These are phyloP conservation scores for Setaria viridis DNA, from an alignment of 202 grass and related monocot species.

Conservation along the genomic window DNA sequence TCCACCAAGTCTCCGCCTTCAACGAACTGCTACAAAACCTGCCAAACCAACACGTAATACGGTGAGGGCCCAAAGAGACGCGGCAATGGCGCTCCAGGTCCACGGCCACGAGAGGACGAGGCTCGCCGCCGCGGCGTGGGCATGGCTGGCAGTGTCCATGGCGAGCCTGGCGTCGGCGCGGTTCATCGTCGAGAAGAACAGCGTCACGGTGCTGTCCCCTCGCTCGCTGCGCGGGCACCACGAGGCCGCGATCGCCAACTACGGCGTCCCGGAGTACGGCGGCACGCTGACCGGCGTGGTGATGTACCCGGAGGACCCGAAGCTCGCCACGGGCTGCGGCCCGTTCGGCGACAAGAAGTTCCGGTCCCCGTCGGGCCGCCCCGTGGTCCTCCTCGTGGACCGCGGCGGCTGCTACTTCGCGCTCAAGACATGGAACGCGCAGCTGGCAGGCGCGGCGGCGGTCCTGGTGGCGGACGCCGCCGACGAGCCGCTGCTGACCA, in stretches of 20 bases:
- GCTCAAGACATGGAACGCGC: slow-evolving; percentile 92
- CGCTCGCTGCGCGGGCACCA: slow-evolving; percentile 57
- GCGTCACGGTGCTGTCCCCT: slow-evolving; percentile 71
- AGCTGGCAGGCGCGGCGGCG: slow-evolving; percentile 75
- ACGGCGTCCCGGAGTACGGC: slow-evolving; percentile 93
- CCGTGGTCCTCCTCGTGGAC: slow-evolving; percentile 92
- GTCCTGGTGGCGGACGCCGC: slow-evolving; percentile 76
- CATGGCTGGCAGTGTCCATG: slow-evolving; percentile 36
- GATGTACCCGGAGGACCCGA: slow-evolving; percentile 61
- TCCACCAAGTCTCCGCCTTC: slow-evolving; percentile 43
- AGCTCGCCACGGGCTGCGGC: slow-evolving; percentile 50
- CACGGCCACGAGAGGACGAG: background rate
- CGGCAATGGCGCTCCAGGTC: slow-evolving; percentile 44
- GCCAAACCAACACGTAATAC: background rate
- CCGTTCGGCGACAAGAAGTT: slow-evolving; percentile 47
- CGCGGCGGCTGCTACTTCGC: slow-evolving; percentile 97
- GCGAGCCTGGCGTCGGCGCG: slow-evolving; percentile 51
- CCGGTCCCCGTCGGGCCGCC: slow-evolving; percentile 60
- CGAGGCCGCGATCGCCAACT: slow-evolving; percentile 86
- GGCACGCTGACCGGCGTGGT: slow-evolving; percentile 74
- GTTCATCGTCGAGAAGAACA: slow-evolving; percentile 90
- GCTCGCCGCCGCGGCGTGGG: slow-evolving; percentile 5
- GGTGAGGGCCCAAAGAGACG: background rate
- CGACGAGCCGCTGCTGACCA: slow-evolving; percentile 85
- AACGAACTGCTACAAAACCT: slow-evolving; percentile 13